Evolutionary conservation across 345 rosid species (phyloP).

Genomic region (Citrus trifoliata): DNA sequence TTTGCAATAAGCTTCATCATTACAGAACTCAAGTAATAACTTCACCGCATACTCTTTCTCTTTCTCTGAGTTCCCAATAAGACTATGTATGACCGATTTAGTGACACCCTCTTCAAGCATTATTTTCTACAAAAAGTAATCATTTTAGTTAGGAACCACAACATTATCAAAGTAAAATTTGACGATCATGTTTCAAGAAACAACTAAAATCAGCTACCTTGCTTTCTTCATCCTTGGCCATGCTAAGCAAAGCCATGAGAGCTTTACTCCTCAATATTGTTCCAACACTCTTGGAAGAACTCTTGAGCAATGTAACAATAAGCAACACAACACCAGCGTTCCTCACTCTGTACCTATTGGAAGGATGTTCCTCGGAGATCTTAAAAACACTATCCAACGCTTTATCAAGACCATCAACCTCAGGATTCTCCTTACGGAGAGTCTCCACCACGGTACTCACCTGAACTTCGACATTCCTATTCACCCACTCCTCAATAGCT

Average conservation of each 20-base stretch:
- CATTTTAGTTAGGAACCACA: constrained; percentile 2
- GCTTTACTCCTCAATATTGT: constrained; percentile 37
- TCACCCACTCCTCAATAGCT: constrained; percentile 47
- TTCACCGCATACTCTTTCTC: constrained; percentile 40
- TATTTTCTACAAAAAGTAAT: constrained; percentile 23
- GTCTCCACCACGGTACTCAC: constrained; percentile 26
- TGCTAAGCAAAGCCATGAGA: constrained; percentile 33
- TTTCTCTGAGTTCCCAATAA: constrained; percentile 39
- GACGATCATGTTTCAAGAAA: neutral
- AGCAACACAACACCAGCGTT: constrained; percentile 32
- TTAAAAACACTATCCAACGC: constrained; percentile 26
- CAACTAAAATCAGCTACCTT: constrained; percentile 24
- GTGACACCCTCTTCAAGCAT: constrained; percentile 47
- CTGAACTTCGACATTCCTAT: constrained; percentile 33
- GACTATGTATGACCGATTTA: constrained; percentile 39
- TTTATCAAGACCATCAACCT: constrained; percentile 22
- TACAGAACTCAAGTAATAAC: constrained; percentile 34
- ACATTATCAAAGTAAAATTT: neutral
- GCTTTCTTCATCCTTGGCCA: constrained; percentile 48
- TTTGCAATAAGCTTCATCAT: constrained; percentile 33
- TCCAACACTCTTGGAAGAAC: constrained; percentile 25
- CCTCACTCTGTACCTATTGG: constrained; percentile 28
- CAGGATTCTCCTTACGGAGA: constrained; percentile 25
- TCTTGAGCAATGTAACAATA: constrained; percentile 32
- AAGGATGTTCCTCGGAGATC: constrained; percentile 36